Conservation (phyloP, 106 monocot genomes). For the Ottelia alismoides region DNA sequence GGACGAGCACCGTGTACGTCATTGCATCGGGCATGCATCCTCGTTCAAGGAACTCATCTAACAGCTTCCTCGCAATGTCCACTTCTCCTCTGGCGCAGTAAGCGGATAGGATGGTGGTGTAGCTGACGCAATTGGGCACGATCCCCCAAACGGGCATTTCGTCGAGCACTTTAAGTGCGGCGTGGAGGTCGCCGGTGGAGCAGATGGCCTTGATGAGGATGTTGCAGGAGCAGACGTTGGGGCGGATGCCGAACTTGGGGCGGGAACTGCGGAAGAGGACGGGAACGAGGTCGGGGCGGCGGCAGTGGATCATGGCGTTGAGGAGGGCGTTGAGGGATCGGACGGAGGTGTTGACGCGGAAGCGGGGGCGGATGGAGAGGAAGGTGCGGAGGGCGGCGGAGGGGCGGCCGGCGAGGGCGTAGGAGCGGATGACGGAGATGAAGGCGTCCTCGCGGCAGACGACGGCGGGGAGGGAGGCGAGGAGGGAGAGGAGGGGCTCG, state of each 20-base stretch:
- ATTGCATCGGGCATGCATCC: constrained; percentile 41
- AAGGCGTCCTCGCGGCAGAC: constrained; percentile 38
- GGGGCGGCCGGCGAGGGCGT: constrained; percentile 26
- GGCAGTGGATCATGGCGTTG: constrained; percentile 61
- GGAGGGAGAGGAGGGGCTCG: constrained; percentile 12
- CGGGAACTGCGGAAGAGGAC: constrained; percentile 37
- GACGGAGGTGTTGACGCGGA: constrained; percentile 29
- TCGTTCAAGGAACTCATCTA: constrained; percentile 23
- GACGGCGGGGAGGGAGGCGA: constrained; percentile 19
- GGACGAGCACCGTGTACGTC: constrained; percentile 45
- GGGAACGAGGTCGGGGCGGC: constrained; percentile 31
- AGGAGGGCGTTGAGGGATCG: constrained; percentile 80
- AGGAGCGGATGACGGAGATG: constrained; percentile 35
- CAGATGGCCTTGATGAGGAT: constrained; percentile 64
- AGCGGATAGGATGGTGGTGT: constrained; percentile 44
- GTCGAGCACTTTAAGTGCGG: constrained; percentile 47
- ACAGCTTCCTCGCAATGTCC: constrained; percentile 19
- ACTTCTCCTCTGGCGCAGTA: constrained; percentile 39
- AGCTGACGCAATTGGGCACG: constrained; percentile 47
- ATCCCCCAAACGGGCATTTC: constrained; percentile 72
- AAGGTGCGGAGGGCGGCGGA: constrained; percentile 24
- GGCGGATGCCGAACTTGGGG: constrained; percentile 36
- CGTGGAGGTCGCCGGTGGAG: constrained; percentile 23
- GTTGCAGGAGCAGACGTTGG: constrained; percentile 68
- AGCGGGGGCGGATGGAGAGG: constrained; percentile 20